Evolutionary conservation across 2,329 filamentous ascomycete genomes (phyloP), one percentile per base, ranked within the genome.

Genomic region (Fusarium nisikadoi): DNA sequence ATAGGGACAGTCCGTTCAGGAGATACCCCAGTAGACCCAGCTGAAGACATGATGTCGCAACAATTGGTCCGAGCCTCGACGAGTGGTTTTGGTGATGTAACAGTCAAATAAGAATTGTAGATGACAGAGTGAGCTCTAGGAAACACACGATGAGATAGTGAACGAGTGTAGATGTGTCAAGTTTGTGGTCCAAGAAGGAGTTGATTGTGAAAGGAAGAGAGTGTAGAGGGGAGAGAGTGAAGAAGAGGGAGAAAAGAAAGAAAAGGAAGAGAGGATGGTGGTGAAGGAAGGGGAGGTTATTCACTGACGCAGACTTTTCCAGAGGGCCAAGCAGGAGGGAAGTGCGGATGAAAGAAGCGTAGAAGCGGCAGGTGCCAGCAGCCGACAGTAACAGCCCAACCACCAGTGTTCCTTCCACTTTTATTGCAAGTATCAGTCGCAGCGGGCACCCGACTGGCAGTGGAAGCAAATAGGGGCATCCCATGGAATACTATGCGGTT

Each of bases 11-110:
- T 71, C 62, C 70, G 75, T 65, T 78, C 75, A 35, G 79, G 74
- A 55, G 80, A 76, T 35, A 78, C 77, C 23, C 65, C 75, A 52
- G 75, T 71, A 39, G 75, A 72, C 49, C 76, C 76, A 35, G 77
- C 61, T 55, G 77, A 64, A 58, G 80, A 76, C 81, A 83, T 83
- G 63, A 59, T 71, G 31, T 42, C 52, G 39, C 50, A 58, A 42
- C 36, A 33, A 33, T 53, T 56, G 38, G 49, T 57, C 38, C 49
- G 56, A 52, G 56, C 42, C 46, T 65, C 27, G 59, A 62, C 38
- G 50, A 58, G 62, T 57, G 20, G 46, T 38, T 67, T 41, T 64
- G 56, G 56, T 50, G 54, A 70, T 39, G 46, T 53, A 50, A 55
- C 42, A 62, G 57, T 61, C 35, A 62, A 23, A 69, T 68, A 66